Evolutionary conservation across 331 rosid genomes (phyloP), one percentile per base, ranked within the genome.

Genomic region (Telfairia occidentalis): DNA sequence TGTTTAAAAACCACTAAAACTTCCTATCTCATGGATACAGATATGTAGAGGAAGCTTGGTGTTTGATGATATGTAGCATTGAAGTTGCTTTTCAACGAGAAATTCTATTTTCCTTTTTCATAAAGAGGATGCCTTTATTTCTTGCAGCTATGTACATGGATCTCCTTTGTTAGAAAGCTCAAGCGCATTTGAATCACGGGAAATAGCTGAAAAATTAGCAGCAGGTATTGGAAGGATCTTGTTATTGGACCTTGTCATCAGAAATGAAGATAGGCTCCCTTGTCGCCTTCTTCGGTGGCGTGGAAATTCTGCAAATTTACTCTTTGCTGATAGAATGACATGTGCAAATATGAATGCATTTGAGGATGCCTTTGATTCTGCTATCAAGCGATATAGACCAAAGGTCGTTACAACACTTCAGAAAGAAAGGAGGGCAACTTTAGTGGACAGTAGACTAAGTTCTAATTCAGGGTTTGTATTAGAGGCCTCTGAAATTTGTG

Each of bases 261-360:
- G 98, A 85, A 94, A 94, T 77, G 98, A 95, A 90, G 98, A 95
- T 84, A 88, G 98, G 80, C 89, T 95, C 75, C 98, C 98, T 54
- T 91, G 97, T 42, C 96, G 93, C 66, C 84, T 82, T 79, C 98
- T 95, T 79, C 83, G 96, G 63, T 95, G 98, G 98, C 92, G 97
- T 72, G 97, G 98, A 69, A 95, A 95, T 79, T 74, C 89, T 50
- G 92, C 98, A 75, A 95, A 95, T 89, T 83, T 95, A 65, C 78
- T 95, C 87, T 81, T 88, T 76, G 92, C 88, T 57, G 96, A 89
- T 79, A 88, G 87, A 82, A 80, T 40, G 83, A 76, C 82, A 21
- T 80, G 78, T 66, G 84, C 73, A 74, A 83, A 84, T 80, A 74
- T 87, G 81, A 84, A 89, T 79, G 30, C 86, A 9, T 77, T 88